Base-by-base conservation (phyloP, 2,329 filamentous ascomycete genomes). In the Eutypella sp. region DNA sequence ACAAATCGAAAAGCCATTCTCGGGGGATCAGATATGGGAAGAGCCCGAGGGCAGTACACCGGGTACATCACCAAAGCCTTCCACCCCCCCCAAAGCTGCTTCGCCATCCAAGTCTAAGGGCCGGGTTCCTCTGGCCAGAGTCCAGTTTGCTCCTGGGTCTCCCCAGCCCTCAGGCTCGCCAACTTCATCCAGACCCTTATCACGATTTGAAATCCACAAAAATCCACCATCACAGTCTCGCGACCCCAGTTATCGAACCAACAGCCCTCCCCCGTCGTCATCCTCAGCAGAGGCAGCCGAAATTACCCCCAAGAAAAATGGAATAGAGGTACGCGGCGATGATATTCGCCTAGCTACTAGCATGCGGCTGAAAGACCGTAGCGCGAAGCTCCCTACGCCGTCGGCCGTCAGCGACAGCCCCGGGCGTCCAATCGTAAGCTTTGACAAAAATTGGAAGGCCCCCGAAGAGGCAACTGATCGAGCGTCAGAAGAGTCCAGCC, bases 371-470 rank as follows among this genome's bases (percentile, higher is more conserved):
- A 90, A 83, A 64, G 89, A 96, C 67, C 84, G 91, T 61, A 96
- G 90, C 67, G 70, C 83, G 47, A 95, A 88, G 63, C 75, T 97
- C 51, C 92, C 91, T 23, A 92, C 86, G 60, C 92, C 92, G 54
- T 89, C 87, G 45, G 85, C 88, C 60, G 91, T 97, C 67, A 96
- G 90, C 71, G 87, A 96, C 71, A 87, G 79, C 62, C 86, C 87
- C 58, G 89, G 89, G 58, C 83, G 92, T 63, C 92, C 92, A 52
- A 97, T 97, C 74, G 92, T 97, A 76, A 97, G 92, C 78, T 97
- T 97, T 76, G 81, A 95, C 69, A 80, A 80, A 60, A 80, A 85
- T 64, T 96, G 89, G 84, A 86, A 82, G 74, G 79, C 82, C 62
- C 80, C 79, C 64, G 82, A 87, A 64, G 74, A 79, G 73, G 74